A percentile compares a stretch with the other conserved stretches of the same genome.
Conservation (phyloP, 805 yeast species). For the Lipomyces orientalis region DNA sequence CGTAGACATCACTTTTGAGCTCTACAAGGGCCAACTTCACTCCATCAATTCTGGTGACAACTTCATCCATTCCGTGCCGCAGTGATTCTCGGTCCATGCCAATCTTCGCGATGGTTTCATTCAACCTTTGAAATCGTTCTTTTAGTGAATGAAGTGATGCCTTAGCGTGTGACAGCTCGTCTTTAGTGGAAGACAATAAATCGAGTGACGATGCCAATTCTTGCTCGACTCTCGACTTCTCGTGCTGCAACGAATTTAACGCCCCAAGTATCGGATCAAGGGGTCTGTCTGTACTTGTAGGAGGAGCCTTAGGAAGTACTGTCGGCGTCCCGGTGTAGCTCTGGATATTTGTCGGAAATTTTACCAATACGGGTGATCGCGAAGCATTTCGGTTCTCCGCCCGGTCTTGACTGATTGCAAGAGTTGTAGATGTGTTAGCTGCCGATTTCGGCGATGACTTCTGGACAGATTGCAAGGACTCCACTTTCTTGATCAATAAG, state of each 20-base stretch:
- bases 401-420: neutral
- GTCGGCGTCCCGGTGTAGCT: neutral
- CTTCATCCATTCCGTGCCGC: slow-evolving; percentile 29
- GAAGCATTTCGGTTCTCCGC: neutral
- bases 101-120: slow-evolving; percentile 8
- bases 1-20: slow-evolving; percentile 16
- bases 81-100: slow-evolving; percentile 15
- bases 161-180: slow-evolving; percentile 17
- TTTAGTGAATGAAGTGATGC: slow-evolving; percentile 4
- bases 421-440: neutral
- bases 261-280: slow-evolving; percentile 26
- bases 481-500: neutral
- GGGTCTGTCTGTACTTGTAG: neutral
- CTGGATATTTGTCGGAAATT: neutral
- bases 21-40: slow-evolving; percentile 22
- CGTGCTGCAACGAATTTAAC: slow-evolving; percentile 23
- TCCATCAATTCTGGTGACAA: slow-evolving; percentile 15
- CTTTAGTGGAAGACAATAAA: slow-evolving; percentile 8
- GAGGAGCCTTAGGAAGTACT: neutral
- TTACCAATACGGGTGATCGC: neutral
- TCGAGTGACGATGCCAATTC: slow-evolving; percentile 13
- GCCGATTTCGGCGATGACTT: neutral
- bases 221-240: slow-evolving; percentile 21
- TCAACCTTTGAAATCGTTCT: slow-evolving; percentile 9
- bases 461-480: neutral